Conservation (phyloP, 1,284 basidiomycete species). For the Sanguinoderma infundibulare region DNA sequence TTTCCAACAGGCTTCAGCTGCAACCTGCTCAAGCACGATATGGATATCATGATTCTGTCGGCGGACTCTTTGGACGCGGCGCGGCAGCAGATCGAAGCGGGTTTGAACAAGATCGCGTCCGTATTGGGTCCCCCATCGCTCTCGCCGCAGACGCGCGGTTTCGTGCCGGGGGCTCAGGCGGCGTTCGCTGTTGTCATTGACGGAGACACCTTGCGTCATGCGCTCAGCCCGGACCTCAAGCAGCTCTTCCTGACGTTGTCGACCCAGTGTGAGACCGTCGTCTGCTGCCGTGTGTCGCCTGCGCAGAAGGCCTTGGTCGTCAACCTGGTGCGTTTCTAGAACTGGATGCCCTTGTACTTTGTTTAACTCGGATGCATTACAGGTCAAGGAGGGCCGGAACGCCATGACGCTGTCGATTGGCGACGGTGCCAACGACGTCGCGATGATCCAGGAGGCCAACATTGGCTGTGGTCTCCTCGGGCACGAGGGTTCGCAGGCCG, state of each 20-base stretch:
- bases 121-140: conserved; percentile 68
- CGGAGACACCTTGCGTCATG: conserved; percentile 89
- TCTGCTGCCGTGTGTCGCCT: conserved; percentile 96
- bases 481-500: conserved; percentile 96
- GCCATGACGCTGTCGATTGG: conserved; percentile 98
- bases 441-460: conserved; percentile 99
- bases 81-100: conserved; percentile 89
- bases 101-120: conserved; percentile 93
- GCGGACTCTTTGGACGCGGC: conserved; percentile 81
- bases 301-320: conserved; percentile 97
- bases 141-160: conserved; percentile 64
- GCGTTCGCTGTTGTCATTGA: conserved; percentile 96
- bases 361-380: neutral
- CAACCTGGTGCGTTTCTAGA: conserved; percentile 67
- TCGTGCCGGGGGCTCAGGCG: conserved; percentile 67
- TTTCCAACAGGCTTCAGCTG: conserved; percentile 80
- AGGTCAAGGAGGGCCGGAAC: conserved; percentile 94
- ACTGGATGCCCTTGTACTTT: neutral
- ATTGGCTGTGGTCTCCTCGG: conserved; percentile 95
- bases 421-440: conserved; percentile 95
- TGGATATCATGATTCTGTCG: conserved; percentile 97
- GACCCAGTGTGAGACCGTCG: conserved; percentile 96
- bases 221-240: conserved; percentile 80
- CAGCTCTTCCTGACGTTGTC: conserved; percentile 89
- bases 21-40: conserved; percentile 88